A percentile compares a stretch with the other conserved stretches of the same genome.
phyloP scores from a whole-genome alignment of 1,284 basidiomycete genomes.

The Pterulicium gracile region DNA sequence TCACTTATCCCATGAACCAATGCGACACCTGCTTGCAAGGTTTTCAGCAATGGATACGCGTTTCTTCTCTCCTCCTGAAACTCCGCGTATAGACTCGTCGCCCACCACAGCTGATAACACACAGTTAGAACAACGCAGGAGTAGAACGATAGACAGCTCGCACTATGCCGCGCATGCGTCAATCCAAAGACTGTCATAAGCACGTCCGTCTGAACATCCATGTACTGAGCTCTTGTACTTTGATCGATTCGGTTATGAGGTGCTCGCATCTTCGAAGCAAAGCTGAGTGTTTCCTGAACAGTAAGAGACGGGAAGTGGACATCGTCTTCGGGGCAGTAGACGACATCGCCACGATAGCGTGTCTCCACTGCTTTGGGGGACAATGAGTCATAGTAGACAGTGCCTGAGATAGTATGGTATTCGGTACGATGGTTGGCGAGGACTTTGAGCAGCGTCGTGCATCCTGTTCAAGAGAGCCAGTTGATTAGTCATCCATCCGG shows the following conservation, averaged over 20 bases:
- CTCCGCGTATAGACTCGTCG: constrained; percentile 63
- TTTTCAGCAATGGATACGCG: constrained; percentile 52
- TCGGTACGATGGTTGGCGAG: constrained; percentile 44
- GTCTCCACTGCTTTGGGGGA: constrained; percentile 33
- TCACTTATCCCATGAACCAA: constrained; percentile 68
- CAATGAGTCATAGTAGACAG: constrained; percentile 54
- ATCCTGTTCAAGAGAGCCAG: constrained; percentile 14
- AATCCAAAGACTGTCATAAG: constrained; percentile 62
- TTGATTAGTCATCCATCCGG: not conserved
- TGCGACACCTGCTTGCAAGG: constrained; percentile 43
- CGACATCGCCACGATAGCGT: constrained; percentile 55
- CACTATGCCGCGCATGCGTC: constrained; percentile 46
- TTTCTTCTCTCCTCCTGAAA: constrained; percentile 75
- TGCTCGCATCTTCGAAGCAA: constrained; percentile 52
- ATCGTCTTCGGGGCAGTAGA: constrained; percentile 64
- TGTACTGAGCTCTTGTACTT: constrained; percentile 29
- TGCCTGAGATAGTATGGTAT: constrained; percentile 44
- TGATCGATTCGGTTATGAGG: constrained; percentile 34
- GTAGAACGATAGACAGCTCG: constrained; percentile 71
- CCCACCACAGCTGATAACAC: constrained; percentile 41
- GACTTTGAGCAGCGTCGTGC: constrained; percentile 47
- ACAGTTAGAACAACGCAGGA: too few species aligned
- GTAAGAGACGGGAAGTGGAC: constrained; percentile 69
- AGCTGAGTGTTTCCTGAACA: constrained; percentile 54
- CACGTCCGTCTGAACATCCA: constrained; percentile 35